Percentiles rank a stretch among this genome's conserved stretches.
Conservation (phyloP, 352 stramenopile genomes). For the Phytophthora fragariae region DNA sequence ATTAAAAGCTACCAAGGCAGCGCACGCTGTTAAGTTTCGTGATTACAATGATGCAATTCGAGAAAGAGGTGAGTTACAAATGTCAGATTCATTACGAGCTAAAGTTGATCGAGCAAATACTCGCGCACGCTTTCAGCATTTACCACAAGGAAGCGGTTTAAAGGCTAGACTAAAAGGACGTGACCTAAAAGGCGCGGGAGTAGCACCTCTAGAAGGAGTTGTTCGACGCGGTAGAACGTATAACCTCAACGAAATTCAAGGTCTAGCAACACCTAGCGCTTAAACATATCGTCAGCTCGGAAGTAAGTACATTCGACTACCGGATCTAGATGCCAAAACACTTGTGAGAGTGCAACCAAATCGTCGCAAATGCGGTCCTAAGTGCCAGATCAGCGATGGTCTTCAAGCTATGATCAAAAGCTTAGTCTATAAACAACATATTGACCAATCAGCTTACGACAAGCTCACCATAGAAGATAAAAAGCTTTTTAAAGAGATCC, state of each 20-base stretch:
- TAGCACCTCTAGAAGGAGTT: slow-evolving; percentile 14
- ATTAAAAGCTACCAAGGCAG: too few species aligned
- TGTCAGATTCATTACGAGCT: too few species aligned
- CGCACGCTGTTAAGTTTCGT: too few species aligned
- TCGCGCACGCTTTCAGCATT: not conserved
- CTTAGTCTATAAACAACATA: slow-evolving; percentile 9
- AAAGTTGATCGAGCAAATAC: not conserved
- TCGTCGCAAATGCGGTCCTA: slow-evolving; percentile 22
- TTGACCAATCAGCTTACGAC: slow-evolving; percentile 2
- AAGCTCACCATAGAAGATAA: too few species aligned
- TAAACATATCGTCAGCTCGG: too few species aligned
- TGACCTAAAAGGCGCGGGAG: not conserved
- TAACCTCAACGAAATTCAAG: slow-evolving; percentile 23
- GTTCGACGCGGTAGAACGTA: slow-evolving; percentile 10
- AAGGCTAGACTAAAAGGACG: not conserved
- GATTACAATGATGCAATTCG: too few species aligned
- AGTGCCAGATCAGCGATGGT: slow-evolving; percentile 3
- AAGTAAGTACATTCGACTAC: too few species aligned
- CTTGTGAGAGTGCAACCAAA: slow-evolving; percentile 3
- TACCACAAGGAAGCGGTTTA: not conserved
- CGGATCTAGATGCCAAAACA: too few species aligned
- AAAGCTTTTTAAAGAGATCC: too few species aligned
- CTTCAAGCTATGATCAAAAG: too few species aligned
- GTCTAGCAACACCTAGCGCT: too few species aligned
- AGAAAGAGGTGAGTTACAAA: too few species aligned